Evolutionary conservation across 345 rosid species (phyloP), one percentile per base, ranked within the genome.

Genomic region (Heritiera fomes): DNA sequence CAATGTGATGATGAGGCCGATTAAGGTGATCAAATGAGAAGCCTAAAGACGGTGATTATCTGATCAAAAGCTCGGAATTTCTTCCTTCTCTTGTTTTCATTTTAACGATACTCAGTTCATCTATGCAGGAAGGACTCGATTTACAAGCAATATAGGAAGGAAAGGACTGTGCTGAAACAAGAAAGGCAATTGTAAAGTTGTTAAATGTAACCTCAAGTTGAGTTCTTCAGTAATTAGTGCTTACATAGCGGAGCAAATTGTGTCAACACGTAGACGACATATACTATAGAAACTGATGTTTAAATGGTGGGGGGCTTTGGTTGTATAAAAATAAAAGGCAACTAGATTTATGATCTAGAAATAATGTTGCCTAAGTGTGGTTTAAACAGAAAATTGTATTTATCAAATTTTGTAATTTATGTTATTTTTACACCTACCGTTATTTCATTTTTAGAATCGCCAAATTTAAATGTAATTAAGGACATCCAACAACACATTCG

Each of bases 1-100:
- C 69, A 95, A 95, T 75, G 90, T 75, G 74, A 95, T 95, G 99
- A 95, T 95, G 90, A 90, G 98, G 78, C 99, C 99, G 2, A 75
- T 95, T 71, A 84, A 86, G 79, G 30, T 93, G 71, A 82, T 87
- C 55, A 83, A 78, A 15, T 89, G 85, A 89, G 43, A 75, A 62
- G 18, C 18, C 67, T 62, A 32, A 30, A 32, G 3, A 32, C 4
- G 65, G 38, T 60, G 38, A 60, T 60, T 28, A 60, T 60, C 15
- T 23, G 28, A 23, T 4, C 15, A 28, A 60, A 23, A 60, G 10
- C 49, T 46, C 12, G 52, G 12, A 47, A 1, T 47, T 47, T 47
- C 52, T 47, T 47, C 10, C 52, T 47, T 47, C 52, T 11, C 12
- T 11, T 47, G 10, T 9, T 58, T 58, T 58, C 30, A 20, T 58